A percentile compares a stretch with the other conserved stretches of the same genome.
Evolutionary conservation across 768 basidiomycete genomes (phyloP).

Genomic region (Boletus subparvulus): DNA sequence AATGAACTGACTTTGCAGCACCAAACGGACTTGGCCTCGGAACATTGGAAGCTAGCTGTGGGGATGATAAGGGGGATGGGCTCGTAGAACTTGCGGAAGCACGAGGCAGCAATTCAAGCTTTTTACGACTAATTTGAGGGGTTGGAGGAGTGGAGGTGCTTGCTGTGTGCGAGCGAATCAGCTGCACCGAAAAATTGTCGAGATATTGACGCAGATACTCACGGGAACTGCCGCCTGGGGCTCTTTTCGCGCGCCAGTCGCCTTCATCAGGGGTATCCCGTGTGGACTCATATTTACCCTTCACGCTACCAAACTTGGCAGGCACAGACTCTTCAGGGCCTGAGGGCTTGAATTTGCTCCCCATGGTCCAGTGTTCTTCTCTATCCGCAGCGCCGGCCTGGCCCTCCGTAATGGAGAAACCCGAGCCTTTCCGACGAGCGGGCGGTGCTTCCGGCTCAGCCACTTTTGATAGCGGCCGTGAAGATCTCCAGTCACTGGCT

Average conservation of each 20-base stretch:
- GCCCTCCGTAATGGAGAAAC: slow-evolving; percentile 47
- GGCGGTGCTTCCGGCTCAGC: slow-evolving; percentile 48
- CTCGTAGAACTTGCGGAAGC: slow-evolving; percentile 63
- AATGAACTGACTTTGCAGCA: slow-evolving; percentile 61
- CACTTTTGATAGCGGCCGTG: slow-evolving; percentile 39
- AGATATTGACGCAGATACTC: slow-evolving; percentile 35
- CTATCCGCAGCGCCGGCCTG: slow-evolving; percentile 60
- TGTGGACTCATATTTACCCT: slow-evolving; percentile 55
- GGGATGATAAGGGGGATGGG: slow-evolving; percentile 77
- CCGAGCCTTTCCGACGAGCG: slow-evolving; percentile 57
- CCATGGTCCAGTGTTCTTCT: slow-evolving; percentile 78
- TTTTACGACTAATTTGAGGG: slow-evolving; percentile 74
- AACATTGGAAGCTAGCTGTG: slow-evolving; percentile 58
- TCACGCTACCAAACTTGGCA: slow-evolving; percentile 44
- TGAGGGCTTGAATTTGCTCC: slow-evolving; percentile 68
- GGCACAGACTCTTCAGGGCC: slow-evolving; percentile 39
- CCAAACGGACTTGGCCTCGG: slow-evolving; percentile 81
- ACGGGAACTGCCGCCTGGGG: slow-evolving; percentile 62
- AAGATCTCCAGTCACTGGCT: slow-evolving; percentile 71
- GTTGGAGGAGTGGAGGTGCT: slow-evolving; percentile 76
- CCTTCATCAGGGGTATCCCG: slow-evolving; percentile 55
- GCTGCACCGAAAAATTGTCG: slow-evolving; percentile 3
- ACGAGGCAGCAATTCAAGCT: slow-evolving; percentile 84
- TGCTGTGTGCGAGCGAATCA: slow-evolving; percentile 41
- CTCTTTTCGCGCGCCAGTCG: slow-evolving; percentile 66